Base-by-base conservation (phyloP, 2,329 filamentous ascomycete genomes). In the Mariannaea elegans region DNA sequence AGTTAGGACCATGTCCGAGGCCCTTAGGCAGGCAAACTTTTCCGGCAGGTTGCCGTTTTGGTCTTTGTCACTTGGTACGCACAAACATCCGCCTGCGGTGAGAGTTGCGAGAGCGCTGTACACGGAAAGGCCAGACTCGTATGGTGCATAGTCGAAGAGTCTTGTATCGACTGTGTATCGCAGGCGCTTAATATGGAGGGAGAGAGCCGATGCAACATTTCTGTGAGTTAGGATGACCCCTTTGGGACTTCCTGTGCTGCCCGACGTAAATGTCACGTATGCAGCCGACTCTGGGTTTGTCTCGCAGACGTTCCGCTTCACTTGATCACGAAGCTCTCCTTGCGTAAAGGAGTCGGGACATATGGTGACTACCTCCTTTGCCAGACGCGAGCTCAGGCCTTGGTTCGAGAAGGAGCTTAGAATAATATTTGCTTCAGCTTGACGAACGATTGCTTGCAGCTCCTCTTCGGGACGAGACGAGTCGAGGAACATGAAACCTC, bases 241-340 rank as follows among this genome's bases (percentile, higher is more conserved):
- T 6, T 50, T 50, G 4, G 47, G 47, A 8, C 21, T 13, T 19
- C 47, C 47, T 27, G 47, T 50, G 21, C 47, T 50, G 14, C 47
- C 47, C 1, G 47, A 50, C n/a, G 47, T 50, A 19, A 50, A 50
- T 31, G 38, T 50, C 12, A 39, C 23, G 9, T 50, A 50, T n/a
- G 65, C 68, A 16, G 9, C 16, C 3, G 32, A 29, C 45, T 9
- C n/a, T 18, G 1, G 49, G 31, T 9, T 23, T 19, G 7, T 31
- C n/a, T 6, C 55, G 61, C 13, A 39, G 21, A 2, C 56, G 64
- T 10, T 50, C 32, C 2, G 51, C 19, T 10, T 23, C 19, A 7
- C 14, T 1, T 9, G 27, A 2, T 21, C 7, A 36, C 2, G n/a
- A n/a, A n/a, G n/a, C n/a, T n/a, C n/a, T n/a, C n/a, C n/a, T n/a